Evolutionary conservation across 2,329 filamentous ascomycete species (phyloP).

Genomic region (Pseudogymnoascus sp.): DNA sequence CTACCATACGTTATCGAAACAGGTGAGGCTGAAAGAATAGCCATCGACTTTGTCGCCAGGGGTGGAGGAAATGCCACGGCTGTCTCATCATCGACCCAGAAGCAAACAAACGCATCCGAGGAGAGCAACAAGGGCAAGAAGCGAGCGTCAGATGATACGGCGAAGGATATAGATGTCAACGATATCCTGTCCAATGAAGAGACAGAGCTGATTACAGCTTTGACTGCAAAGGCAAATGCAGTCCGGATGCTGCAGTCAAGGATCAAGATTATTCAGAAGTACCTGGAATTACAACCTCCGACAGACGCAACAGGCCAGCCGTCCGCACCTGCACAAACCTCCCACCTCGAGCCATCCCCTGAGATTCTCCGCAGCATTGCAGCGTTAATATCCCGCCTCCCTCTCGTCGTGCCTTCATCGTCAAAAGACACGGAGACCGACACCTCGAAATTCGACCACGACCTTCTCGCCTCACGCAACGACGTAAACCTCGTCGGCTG

Average conservation of each 20-base stretch:
- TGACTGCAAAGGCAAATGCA: constrained; percentile 86
- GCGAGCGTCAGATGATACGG: constrained; percentile 23
- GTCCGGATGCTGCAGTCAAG: constrained; percentile 86
- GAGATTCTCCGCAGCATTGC: constrained; percentile 79
- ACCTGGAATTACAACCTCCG: constrained; percentile 66
- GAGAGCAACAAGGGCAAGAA: constrained; percentile 34
- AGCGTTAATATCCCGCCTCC: constrained; percentile 74
- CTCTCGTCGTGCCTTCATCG: constrained; percentile 63
- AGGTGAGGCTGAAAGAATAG: constrained; percentile 95
- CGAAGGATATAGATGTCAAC: constrained; percentile 41
- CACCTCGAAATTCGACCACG: constrained; percentile 56
- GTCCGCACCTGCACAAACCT: constrained; percentile 23
- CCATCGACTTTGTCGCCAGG: constrained; percentile 84
- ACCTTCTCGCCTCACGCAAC: constrained; percentile 72
- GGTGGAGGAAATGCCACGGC: constrained; percentile 75
- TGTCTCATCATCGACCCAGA: constrained; percentile 32
- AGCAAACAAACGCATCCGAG: constrained; percentile 18
- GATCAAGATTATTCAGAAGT: constrained; percentile 65
- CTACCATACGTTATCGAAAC: constrained; percentile 85
- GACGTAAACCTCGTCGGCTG: constrained; percentile 76
- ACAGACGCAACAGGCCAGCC: background rate
- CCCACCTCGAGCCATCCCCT: constrained; percentile 45
- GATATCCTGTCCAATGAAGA: constrained; percentile 53
- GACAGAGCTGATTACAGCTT: constrained; percentile 54
- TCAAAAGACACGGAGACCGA: constrained; percentile 38